Evolutionary conservation across 2,329 filamentous ascomycete genomes (phyloP), one percentile per base, ranked within the genome.

Genomic region (Penicillium griseofulvum): DNA sequence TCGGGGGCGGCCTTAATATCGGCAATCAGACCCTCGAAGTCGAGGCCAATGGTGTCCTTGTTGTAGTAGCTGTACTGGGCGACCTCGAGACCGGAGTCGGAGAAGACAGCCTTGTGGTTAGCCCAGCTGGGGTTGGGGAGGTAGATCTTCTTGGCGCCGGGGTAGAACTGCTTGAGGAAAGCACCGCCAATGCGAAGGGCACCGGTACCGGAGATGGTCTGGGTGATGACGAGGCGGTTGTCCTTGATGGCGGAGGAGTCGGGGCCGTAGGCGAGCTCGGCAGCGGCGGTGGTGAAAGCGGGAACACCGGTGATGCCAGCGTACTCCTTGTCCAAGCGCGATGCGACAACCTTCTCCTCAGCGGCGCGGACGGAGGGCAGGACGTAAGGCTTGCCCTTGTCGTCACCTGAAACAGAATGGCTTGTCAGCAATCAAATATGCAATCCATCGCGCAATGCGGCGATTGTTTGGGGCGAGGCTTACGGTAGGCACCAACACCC

Each of bases 31-130:
- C 94, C 94, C 65, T 95, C 90, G 71, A 97, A 97, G 83, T 99
- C 94, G 63, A 99, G 88, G 54, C 92, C 92, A 73, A 97, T 97
- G 71, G 93, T 97, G 74, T 96, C 87, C 83, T 96, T 95, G 86
- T 97, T 90, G 83, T 97, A 99, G 87, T 99, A 99, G 69, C 90
- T 85, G 84, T 99, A 99, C 80, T 92, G 91, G 80, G 92, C 87
- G 60, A 97, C 91, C 78, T 90, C 84, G 63, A 99, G 84, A 55
- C 92, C 91, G 31, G 90, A 89, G 78, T 97, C 92, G 78, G 84
- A 87, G 86, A 99, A 97, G 76, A 99, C 90, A 62, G 93, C 92
- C 74, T 86, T 90, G 83, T 99, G 94, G 85, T 99, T 97, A 69
- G 93, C 94, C 94, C 94, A 99, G 68, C 91, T 96, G 49, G 94